Conservation (phyloP, 371 early-diverging fungal genomes). For the Mortierella sp. region DNA sequence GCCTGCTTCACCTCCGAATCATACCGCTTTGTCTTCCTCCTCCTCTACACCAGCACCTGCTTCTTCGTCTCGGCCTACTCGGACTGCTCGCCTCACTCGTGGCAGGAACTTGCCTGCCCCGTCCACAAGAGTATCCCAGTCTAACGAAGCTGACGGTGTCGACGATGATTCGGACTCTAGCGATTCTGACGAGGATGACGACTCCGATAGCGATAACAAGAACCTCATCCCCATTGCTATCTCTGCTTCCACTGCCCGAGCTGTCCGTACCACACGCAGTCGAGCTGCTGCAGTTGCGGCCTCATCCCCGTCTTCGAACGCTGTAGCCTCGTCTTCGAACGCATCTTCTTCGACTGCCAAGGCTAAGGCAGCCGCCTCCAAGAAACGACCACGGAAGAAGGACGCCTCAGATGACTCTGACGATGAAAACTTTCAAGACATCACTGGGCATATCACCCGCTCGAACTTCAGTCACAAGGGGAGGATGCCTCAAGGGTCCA, state of each 20-base stretch:
- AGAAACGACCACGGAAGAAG: constrained; percentile 59
- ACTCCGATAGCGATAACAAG: constrained; percentile 7
- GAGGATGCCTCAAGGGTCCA: constrained; percentile 57
- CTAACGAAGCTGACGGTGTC: constrained; percentile 17
- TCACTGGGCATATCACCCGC: constrained; percentile 44
- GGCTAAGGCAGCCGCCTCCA: constrained; percentile 32
- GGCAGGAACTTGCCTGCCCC: constrained; percentile 15
- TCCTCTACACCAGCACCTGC: constrained; percentile 8
- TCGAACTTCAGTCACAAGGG: constrained; percentile 61
- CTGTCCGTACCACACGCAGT: constrained; percentile 22
- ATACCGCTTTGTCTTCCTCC: constrained; percentile 7
- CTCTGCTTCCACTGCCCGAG: constrained; percentile 11
- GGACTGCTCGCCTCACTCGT: constrained; percentile 45
- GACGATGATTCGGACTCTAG: constrained; percentile 22
- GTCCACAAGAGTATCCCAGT: constrained; percentile 19
- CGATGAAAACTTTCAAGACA: constrained; percentile 55
- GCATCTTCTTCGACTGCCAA: constrained; percentile 26
- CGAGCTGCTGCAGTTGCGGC: neutral
- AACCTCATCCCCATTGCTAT: constrained; percentile 24
- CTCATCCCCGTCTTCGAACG: neutral
- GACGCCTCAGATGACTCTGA: constrained; percentile 60
- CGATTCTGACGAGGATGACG: constrained; percentile 19
- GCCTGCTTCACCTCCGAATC: neutral
- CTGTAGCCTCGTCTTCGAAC: constrained; percentile 16
- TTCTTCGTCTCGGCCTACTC: constrained; percentile 25